Evolutionary conservation across 2,329 filamentous ascomycete species (phyloP), one percentile per base, ranked within the genome.

Genomic region (Fusarium miscanthi): DNA sequence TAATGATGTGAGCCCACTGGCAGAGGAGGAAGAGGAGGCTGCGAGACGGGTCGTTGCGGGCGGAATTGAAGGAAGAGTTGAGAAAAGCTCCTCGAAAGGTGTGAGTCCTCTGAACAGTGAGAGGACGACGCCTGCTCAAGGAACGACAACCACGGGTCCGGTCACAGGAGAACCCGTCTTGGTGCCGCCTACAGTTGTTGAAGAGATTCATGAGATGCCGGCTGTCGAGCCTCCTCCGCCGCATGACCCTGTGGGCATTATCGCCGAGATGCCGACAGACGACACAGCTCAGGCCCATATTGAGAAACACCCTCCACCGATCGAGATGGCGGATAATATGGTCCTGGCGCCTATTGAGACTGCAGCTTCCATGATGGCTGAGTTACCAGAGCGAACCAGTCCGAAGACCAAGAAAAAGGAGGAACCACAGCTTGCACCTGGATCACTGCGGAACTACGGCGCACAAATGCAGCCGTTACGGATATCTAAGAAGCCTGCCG

Each of bases 211-310:
- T 31, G 80, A 81, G 71, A 79, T 81, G 8, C 76, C 79, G 0
- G 80, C 74, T 14, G 65, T 79, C 23, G 72, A 76, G 8, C 69
- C 67, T 17, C 64, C 73, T 19, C 74, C 76, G 12, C 43, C 64
- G 7, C 82, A 79, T 19, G 78, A 85, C 40, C 85, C 86, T 0
- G 80, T 87, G 4, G 85, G 85, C 2, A 43, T 83, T 21, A 78
- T 87, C 27, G 82, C 85, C 6, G 86, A 88, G 76, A 84, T 88
- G 79, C 76, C 84, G 9, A 86, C 84, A 14, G 82, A 84, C 23
- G 75, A 81, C 27, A 86, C 85, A 2, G 81, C 79, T 1, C 70
- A 70, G 12, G 83, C 85, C 11, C 76, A 77, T 2, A 80, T 84
- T 10, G 85, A 87, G 68, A 78, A 76, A 17, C 79, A 86, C 43